Base-by-base conservation (phyloP, 2,329 filamentous ascomycete species). In the Zymoseptoria pseudotritici region DNA sequence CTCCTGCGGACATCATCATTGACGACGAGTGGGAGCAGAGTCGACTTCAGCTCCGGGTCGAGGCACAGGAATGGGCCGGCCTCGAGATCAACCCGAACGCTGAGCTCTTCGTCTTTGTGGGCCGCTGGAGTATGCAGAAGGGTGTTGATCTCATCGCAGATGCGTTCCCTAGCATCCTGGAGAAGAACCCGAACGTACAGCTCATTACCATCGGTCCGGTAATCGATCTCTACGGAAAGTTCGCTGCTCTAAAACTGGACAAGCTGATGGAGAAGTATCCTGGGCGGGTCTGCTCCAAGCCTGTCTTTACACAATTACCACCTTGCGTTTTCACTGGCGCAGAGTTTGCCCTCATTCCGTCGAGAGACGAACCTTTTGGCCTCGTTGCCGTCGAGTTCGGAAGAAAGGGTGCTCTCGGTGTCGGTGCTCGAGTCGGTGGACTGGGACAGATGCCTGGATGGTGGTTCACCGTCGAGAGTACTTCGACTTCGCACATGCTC, bases 351-450 rank as follows among this genome's bases (percentile, higher is more conserved):
- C 74, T 87, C 13, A 87, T 87, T 59, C 85, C 85, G 8, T 86
- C 83, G 6, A 80, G 85, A 62, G 85, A 87, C 67, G 85, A 87
- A 69, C 85, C 85, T 0, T 87, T 87, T 64, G 85, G 85, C 54
- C 75, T 87, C 21, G 85, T 87, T 1, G 85, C 85, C 20, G 85
- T 87, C 50, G 85, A 87, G 67, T 87, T 87, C 63, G 85, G 85
- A 55, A 79, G 85, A 24, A 86, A 87, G 70, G 85, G 85, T 64
- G 85, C 85, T 22, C 76, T 87, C 31, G 85, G 84, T 63, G 83
- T 87, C 52, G 85, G 85, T 53, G 82, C 84, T 26, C 78, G 83
- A 57, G 85, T 87, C 36, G 85, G 60, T 61, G 85, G 85, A 53
- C 76, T 87, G 9, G 83, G 85, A 11, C 82, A 85, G 67, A 86